Base-by-base conservation (phyloP, 441 rosid genomes). In the Populus hybrid region DNA sequence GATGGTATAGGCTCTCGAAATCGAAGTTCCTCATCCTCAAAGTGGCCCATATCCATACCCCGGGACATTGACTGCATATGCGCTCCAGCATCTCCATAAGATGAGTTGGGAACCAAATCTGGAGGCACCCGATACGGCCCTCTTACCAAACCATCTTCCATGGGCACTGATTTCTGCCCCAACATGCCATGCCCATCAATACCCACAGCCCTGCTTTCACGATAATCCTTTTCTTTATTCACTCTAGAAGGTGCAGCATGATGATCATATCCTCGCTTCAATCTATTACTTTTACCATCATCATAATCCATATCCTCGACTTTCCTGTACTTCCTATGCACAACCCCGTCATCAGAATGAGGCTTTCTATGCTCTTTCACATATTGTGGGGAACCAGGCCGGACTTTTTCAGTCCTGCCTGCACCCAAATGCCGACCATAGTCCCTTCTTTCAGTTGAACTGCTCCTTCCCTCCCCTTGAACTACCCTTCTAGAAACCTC, bases 401-500 rank as follows among this genome's bases (percentile, higher is more conserved):
- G 81, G n/a, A 66, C 79, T 67, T 54, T 79, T 66, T 83, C 87
- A 12, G 75, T 69, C 77, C 88, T 83, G 18, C 79, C 85, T 21
- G 79, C 78, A 42, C 83, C 81, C 42, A 78, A 66, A 83, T 75
- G 87, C 86, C 81, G 74, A 66, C 74, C 73, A 77, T 76, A 70
- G 18, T 84, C 85, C 77, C 82, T 88, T 64, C 85, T 83, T 63
- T 84, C 85, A 61, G 30, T 69, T 0, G 87, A 85, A 73, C 80
- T 76, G 63, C 82, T 76, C 77, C 78, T 81, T 70, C 80, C 72
- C 65, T 87, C 85, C 7, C 73, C 69, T 69, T 68, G 68, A 68
- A 50, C 70, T 73, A 76, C 78, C 81, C 85, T 83, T 63, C 82
- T 79, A 68, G 87, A 81, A 38, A 69, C 85, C 67, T 86, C 86